Evolutionary conservation across 1,139 yeast species (phyloP).

Genomic region (Zygotorulaspora mrakii): DNA sequence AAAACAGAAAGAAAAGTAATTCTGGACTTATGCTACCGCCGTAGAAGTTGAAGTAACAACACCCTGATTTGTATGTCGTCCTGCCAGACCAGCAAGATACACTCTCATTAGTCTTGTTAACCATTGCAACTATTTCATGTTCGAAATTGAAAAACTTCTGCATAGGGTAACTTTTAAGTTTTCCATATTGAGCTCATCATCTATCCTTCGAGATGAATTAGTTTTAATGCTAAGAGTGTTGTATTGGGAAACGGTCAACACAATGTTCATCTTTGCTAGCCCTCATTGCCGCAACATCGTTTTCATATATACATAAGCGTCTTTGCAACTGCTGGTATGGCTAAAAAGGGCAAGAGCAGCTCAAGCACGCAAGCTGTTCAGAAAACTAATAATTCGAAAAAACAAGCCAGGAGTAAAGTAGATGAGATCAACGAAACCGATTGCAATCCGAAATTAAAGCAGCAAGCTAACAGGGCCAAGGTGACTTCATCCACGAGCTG

Average conservation of each 20-base stretch:
- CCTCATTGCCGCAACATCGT: background rate
- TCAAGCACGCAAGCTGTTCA: slow-evolving; percentile 12
- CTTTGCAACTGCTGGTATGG: slow-evolving; percentile 11
- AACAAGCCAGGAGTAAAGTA: slow-evolving; percentile 25
- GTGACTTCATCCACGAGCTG: slow-evolving; percentile 65
- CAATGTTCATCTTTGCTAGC: too few relatives aligned
- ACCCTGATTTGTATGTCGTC: too few relatives aligned
- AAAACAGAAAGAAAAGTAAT: background rate
- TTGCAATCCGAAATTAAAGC: slow-evolving; percentile 24
- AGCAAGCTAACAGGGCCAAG: slow-evolving; percentile 38
- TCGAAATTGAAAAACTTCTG: background rate
- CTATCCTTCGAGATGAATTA: too few relatives aligned
- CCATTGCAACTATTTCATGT: background rate
- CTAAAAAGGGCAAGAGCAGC: slow-evolving; percentile 16
- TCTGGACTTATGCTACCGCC: background rate
- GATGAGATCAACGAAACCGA: slow-evolving; percentile 17
- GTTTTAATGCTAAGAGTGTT: too few relatives aligned
- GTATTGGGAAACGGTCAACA: too few relatives aligned
- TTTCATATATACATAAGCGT: background rate
- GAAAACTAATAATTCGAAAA: slow-evolving; percentile 11
- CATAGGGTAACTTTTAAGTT: slow-evolving; percentile 1
- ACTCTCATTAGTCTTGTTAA: background rate
- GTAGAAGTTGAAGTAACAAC: too few relatives aligned
- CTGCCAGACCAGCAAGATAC: background rate
- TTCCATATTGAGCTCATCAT: background rate